phyloP scores from a whole-genome alignment of 768 basidiomycete species.

The Leccinum subgranulosum region DNA sequence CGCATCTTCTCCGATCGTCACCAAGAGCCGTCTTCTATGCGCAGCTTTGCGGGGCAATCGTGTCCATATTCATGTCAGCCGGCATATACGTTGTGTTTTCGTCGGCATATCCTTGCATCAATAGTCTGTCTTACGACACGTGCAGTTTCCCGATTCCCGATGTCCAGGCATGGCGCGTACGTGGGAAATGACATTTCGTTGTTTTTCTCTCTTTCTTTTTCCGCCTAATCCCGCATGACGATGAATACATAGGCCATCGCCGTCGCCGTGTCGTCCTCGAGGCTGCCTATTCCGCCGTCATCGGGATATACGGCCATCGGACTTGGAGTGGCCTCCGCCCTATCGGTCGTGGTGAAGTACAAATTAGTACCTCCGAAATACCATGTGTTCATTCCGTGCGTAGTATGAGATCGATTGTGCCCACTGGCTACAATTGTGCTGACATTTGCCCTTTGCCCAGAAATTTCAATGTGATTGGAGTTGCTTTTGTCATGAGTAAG shows the following conservation, averaged over 20 bases:
- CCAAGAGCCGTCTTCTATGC: neutral
- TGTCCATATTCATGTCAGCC: conserved; percentile 2
- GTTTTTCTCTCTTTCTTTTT: neutral
- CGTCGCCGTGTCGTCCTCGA: neutral
- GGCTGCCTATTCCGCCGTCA: neutral
- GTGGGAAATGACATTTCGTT: neutral
- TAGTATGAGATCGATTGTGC: neutral
- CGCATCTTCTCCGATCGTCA: conserved; percentile 1
- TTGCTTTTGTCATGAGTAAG: neutral
- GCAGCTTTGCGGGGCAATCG: neutral
- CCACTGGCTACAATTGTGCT: neutral
- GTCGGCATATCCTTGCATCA: neutral
- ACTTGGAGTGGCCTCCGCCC: neutral
- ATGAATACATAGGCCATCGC: neutral
- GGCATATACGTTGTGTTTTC: conserved; percentile 1
- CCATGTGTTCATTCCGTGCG: conserved; percentile 4
- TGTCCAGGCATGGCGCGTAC: conserved; percentile 1
- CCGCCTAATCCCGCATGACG: neutral
- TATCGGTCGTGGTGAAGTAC: conserved; percentile 1
- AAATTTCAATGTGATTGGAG: neutral
- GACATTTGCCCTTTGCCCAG: neutral
- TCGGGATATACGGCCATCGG: neutral
- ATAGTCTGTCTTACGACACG: neutral
- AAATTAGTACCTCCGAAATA: conserved; percentile 1
- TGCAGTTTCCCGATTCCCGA: conserved; percentile 7